Evolutionary conservation across 129 eudicot genomes (phyloP).

Genomic region (Artemisia annua): DNA sequence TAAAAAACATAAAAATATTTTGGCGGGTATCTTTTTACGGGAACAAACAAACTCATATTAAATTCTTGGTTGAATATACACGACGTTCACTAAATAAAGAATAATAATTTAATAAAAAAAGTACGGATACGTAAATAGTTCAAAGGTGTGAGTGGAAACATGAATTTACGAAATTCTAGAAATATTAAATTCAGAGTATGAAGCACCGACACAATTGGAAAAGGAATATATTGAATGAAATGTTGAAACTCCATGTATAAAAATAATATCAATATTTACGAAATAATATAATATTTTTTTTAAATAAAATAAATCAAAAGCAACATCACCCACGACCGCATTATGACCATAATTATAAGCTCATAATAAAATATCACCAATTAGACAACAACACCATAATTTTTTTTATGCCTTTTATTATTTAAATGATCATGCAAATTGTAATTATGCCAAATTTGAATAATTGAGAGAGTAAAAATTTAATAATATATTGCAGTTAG

Average conservation of each 20-base stretch:
- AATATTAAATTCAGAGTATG: constrained; percentile 8
- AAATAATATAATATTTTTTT: not conserved
- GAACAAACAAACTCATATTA: too few species aligned
- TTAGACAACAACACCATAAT: constrained; percentile 14
- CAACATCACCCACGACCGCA: constrained; percentile 38
- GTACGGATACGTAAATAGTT: constrained; percentile 21
- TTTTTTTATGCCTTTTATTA: constrained; percentile 16
- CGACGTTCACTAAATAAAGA: not conserved
- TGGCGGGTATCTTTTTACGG: too few species aligned
- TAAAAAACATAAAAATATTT: too few species aligned
- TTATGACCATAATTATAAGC: constrained; percentile 31
- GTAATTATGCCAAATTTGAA: not conserved
- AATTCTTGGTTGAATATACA: too few species aligned
- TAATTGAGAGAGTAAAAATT: too few species aligned
- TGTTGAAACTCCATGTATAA: constrained; percentile 8
- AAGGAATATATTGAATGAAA: constrained; percentile 27
- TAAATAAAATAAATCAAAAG: not conserved
- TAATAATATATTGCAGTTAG: too few species aligned
- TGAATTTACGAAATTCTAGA: constrained; percentile 25
- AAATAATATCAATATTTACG: not conserved
- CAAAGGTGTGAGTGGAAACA: constrained; percentile 16
- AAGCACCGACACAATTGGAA: constrained; percentile 31
- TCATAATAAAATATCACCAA: constrained; percentile 11
- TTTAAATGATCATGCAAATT: not conserved
- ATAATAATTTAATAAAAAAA: not conserved